Evolutionary conservation across 306 rosid species (phyloP), one percentile per base, ranked within the genome.

Genomic region (Cucurbita moschata): DNA sequence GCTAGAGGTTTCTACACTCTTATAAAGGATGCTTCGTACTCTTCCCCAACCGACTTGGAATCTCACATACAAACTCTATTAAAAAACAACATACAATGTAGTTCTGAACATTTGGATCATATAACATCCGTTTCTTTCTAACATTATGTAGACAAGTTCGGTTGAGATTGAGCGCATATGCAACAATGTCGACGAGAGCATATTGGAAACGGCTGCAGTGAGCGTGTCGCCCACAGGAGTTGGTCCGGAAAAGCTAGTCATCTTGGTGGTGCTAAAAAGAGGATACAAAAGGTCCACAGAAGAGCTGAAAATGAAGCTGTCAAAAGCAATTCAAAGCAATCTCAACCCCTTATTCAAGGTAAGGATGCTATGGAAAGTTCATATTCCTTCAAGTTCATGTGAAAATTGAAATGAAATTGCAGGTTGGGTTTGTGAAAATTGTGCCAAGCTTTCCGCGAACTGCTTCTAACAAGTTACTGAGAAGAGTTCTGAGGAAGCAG

Each of bases 311-410:
- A 55, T 7, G 10, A 84, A 80, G 71, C 82, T 92, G 73, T 86
- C 96, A 50, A 88, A 80, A 81, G 88, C 89, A 44, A 88, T 89
- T 71, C 96, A 88, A 49, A 85, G 78, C 78, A 88, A 85, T 81
- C 95, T 89, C 14, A 89, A 92, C 69, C 98, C 96, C 42, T 81
- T 92, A 68, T 92, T 85, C 82, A 88, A 92, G 98, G 92, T 90
- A 54, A 30, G 40, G 69, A 74, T 23, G 26, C 6, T 30, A 6
- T 26, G 26, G 43, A 7, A 59, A 26, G 1, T 10, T 69, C 21
- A 69, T 46, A 47, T 69, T 23, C 7, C 49, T 68, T 19, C n/a
- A 26, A 26, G 35, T 30, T 30, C 0, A 30, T 30, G 35, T 30
- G 35, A 30, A 2, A 30, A 30, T 2, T 30, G 35, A 30, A 30